These are phyloP conservation scores for Daldinia caldariorum DNA, from an alignment of 495 filamentous ascomycete genomes.

Conservation along the genomic window DNA sequence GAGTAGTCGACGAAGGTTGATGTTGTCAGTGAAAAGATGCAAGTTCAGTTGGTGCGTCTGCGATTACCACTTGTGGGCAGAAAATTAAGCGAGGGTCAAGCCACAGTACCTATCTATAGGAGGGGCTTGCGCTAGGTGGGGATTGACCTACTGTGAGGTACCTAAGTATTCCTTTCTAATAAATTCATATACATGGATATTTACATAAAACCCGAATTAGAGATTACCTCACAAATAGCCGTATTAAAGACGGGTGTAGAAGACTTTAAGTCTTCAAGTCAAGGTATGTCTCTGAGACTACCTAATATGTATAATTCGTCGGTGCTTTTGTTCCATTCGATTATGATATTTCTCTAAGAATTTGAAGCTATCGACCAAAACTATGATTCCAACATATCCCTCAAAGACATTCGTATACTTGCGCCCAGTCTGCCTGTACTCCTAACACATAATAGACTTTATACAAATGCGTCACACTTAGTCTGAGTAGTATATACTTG, in stretches of 20 bases:
- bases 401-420: constrained; percentile 3
- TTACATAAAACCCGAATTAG: background rate
- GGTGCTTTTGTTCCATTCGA: background rate
- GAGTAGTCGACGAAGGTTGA: constrained; percentile 40
- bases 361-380: background rate
- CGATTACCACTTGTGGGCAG: constrained; percentile 48
- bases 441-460: constrained; percentile 18
- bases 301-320: background rate
- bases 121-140: constrained; percentile 1
- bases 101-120: constrained; percentile 9
- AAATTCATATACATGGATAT: background rate
- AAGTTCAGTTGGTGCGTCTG: constrained; percentile 40
- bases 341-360: background rate
- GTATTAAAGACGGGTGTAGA: background rate
- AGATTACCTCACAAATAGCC: background rate
- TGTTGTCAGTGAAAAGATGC: constrained; percentile 39
- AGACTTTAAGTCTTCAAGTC: background rate
- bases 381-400: background rate
- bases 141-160: background rate
- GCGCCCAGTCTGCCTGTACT: constrained; percentile 17
- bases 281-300: background rate
- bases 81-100: constrained; percentile 50
- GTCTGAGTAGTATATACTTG: constrained; percentile 16
- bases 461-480: constrained; percentile 24
- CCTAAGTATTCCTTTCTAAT: background rate